These are phyloP conservation scores for Saitozyma sp. DNA, from an alignment of 768 basidiomycete species.

Conservation along the genomic window DNA sequence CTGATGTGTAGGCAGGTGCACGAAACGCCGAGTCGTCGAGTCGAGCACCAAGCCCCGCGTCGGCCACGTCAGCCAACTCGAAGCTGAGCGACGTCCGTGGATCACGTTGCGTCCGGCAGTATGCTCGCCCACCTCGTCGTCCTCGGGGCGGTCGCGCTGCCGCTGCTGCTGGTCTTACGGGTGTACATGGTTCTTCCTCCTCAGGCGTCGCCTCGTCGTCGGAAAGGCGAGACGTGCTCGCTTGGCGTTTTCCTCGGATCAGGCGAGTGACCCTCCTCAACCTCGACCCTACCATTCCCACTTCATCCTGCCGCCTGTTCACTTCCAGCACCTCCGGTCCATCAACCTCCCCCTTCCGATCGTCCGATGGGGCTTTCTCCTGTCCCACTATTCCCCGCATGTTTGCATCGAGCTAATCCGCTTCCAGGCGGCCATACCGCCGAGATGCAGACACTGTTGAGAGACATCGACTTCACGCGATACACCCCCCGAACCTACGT, in stretches of 20 bases:
- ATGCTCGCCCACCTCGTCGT: background rate
- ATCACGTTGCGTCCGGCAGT: background rate
- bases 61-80: too few relatives aligned
- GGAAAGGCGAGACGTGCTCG: conserved; percentile 51
- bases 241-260: conserved; percentile 91
- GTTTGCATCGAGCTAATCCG: conserved; percentile 16
- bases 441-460: conserved; percentile 74
- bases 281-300: conserved; percentile 2
- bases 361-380: too few relatives aligned
- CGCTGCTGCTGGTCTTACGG: conserved; percentile 14
- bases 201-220: background rate
- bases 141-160: too few relatives aligned
- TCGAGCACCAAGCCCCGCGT: too few relatives aligned
- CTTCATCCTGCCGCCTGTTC: too few relatives aligned
- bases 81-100: too few relatives aligned
- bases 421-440: conserved; percentile 84
- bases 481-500: conserved; percentile 80
- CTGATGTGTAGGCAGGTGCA: too few relatives aligned
- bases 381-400: background rate
- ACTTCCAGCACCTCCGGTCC: too few relatives aligned
- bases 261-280: conserved; percentile 59
- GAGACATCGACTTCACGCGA: conserved; percentile 69
- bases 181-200: conserved; percentile 20
- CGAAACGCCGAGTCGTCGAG: too few relatives aligned
- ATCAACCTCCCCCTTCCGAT: background rate